phyloP scores from a whole-genome alignment of 1,284 basidiomycete genomes.

The Leucoagaricus sp. region DNA sequence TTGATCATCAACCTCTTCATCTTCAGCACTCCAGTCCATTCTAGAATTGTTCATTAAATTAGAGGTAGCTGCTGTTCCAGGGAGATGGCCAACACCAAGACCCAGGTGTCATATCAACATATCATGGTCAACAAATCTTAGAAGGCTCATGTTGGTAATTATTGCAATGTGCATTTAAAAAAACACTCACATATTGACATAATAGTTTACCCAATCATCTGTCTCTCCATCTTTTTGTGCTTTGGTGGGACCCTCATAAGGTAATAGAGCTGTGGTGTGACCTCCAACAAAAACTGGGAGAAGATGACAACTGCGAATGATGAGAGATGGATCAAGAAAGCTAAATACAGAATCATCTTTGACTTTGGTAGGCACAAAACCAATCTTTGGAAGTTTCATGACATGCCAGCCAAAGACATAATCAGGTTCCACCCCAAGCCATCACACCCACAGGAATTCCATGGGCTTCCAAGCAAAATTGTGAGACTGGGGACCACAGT shows the following conservation, averaged over 20 bases:
- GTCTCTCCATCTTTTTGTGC: slow-evolving; percentile 13
- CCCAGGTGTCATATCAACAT: no score
- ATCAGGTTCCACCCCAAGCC: slow-evolving; percentile 25
- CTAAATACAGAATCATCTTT: slow-evolving; percentile 35
- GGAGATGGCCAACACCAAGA: no score
- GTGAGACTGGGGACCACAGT: slow-evolving; percentile 8
- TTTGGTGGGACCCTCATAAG: slow-evolving; percentile 19
- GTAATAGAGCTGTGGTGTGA: slow-evolving; percentile 22
- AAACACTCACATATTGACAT: slow-evolving; percentile 20
- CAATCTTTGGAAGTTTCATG: slow-evolving; percentile 31
- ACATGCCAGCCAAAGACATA: slow-evolving; percentile 18
- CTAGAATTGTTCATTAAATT: no score
- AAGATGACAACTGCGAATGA: slow-evolving; percentile 37
- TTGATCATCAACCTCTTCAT: no score
- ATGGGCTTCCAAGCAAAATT: slow-evolving; percentile 19
- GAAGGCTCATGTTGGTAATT: no score
- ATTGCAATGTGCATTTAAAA: no score
- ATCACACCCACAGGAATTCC: no score
- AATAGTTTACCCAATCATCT: slow-evolving; percentile 34
- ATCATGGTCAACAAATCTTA: no score
- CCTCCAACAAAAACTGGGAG: slow-evolving; percentile 35
- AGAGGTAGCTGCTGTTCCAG: no score
- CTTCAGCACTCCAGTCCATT: no score
- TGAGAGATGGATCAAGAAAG: slow-evolving; percentile 38
- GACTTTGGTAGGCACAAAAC: slow-evolving; percentile 32